A percentile compares a stretch with the other conserved stretches of the same genome.
These are phyloP conservation scores for Silene uniflora DNA, from an alignment of 148 eudicot genomes.

Conservation along the genomic window DNA sequence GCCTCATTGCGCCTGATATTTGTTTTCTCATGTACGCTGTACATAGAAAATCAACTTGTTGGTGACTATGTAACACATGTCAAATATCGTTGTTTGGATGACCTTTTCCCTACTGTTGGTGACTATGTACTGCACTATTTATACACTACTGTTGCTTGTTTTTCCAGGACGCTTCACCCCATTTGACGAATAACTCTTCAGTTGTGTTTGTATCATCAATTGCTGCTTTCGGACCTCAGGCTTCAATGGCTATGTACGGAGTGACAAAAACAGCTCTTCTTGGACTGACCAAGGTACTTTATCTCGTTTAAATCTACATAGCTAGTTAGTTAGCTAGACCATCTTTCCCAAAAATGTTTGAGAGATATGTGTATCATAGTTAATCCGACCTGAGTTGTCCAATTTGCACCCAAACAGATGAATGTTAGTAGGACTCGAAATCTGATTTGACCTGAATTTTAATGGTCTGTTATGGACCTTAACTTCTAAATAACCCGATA, in stretches of 20 bases:
- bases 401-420: background rate
- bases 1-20: background rate
- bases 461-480: background rate
- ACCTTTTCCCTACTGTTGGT: too few relatives aligned
- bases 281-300: conserved; percentile 84
- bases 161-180: conserved; percentile 79
- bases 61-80: background rate
- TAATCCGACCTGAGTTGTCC: background rate
- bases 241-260: conserved; percentile 72
- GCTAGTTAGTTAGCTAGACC: too few relatives aligned
- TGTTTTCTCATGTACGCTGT: too few relatives aligned
- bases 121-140: background rate
- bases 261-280: conserved; percentile 94
- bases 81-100: too few relatives aligned
- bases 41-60: background rate
- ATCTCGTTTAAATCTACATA: background rate
- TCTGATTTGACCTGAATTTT: too few relatives aligned
- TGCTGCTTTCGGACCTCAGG: conserved; percentile 49
- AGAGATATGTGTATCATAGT: background rate
- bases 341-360: background rate
- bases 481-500: background rate
- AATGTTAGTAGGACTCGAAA: background rate
- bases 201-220: conserved; percentile 72
- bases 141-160: background rate
- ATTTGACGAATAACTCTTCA: conserved; percentile 64